Percentiles rank a stretch among this genome's conserved stretches.
Conservation (phyloP, 352 stramenopile genomes). For the Phytopythium mirpurense region DNA sequence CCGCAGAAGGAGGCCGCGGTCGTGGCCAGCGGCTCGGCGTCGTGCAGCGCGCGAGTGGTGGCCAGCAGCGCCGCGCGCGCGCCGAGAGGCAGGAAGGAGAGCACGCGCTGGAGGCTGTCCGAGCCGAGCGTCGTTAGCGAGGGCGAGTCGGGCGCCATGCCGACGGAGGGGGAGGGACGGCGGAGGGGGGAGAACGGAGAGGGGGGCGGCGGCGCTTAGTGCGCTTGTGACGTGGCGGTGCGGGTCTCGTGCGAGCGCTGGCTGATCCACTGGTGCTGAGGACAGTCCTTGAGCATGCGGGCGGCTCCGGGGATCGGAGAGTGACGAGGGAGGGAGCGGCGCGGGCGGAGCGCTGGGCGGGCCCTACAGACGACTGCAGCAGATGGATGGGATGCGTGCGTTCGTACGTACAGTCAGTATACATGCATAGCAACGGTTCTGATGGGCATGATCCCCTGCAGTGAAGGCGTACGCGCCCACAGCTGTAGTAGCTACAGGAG, state of each 20-base stretch:
- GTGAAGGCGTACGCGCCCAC: no score
- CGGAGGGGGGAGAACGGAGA: background rate
- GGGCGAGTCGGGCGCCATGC: conserved; percentile 8
- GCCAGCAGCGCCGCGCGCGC: conserved; percentile 61
- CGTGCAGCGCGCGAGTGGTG: conserved; percentile 28
- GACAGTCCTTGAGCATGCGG: conserved; percentile 85
- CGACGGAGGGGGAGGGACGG: background rate
- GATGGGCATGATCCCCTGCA: no score
- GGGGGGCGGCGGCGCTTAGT: conserved; percentile 25
- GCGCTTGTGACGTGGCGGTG: conserved; percentile 54
- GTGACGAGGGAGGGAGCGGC: no score
- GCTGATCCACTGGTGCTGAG: conserved; percentile 89
- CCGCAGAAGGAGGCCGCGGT: conserved; percentile 58
- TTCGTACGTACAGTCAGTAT: no score
- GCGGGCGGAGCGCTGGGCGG: no score
- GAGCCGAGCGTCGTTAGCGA: conserved; percentile 22
- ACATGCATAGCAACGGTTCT: no score
- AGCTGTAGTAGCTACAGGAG: no score
- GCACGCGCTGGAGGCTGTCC: conserved; percentile 50
- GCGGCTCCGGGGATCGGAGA: background rate
- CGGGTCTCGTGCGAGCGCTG: conserved; percentile 86
- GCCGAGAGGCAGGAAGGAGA: conserved; percentile 45
- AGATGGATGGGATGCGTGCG: no score
- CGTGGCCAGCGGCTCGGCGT: conserved; percentile 34
- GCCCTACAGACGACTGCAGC: no score